These are phyloP conservation scores for Cucurbita pepo DNA, from an alignment of 306 rosid genomes.

Conservation along the genomic window DNA sequence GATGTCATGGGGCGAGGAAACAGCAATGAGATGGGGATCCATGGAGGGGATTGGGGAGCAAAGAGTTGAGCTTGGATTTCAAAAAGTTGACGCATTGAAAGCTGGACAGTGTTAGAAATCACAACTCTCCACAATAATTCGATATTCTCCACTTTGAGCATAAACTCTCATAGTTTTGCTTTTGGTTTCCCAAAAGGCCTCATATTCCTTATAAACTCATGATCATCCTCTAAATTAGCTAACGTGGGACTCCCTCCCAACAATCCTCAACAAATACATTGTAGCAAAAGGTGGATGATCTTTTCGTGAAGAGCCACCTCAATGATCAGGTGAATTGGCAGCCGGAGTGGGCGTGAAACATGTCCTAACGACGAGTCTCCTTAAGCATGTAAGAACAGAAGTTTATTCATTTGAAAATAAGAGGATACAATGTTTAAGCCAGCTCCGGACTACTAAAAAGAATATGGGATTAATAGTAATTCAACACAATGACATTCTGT, in stretches of 20 bases:
- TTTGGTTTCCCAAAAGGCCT: no score
- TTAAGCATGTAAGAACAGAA: background rate
- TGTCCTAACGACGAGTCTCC: background rate
- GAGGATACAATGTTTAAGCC: background rate
- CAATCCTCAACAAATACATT: background rate
- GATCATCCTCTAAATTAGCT: no score
- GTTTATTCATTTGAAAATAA: background rate
- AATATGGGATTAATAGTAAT: background rate
- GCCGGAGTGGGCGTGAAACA: background rate
- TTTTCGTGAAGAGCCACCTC: conserved; percentile 22
- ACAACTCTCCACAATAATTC: no score
- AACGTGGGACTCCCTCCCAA: no score
- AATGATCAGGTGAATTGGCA: background rate
- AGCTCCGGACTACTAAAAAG: background rate
- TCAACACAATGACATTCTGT: background rate
- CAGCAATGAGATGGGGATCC: conserved; percentile 25
- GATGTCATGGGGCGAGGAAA: conserved; percentile 12
- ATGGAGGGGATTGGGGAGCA: conserved; percentile 18
- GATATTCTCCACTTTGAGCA: no score
- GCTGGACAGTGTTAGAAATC: background rate
- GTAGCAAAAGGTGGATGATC: conserved; percentile 18
- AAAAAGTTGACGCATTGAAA: conserved; percentile 22
- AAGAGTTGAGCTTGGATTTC: conserved; percentile 24
- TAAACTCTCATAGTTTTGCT: no score
- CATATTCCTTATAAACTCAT: no score